These are phyloP conservation scores for Boletus eberwhitei DNA, from an alignment of 768 basidiomycete species.

Conservation along the genomic window DNA sequence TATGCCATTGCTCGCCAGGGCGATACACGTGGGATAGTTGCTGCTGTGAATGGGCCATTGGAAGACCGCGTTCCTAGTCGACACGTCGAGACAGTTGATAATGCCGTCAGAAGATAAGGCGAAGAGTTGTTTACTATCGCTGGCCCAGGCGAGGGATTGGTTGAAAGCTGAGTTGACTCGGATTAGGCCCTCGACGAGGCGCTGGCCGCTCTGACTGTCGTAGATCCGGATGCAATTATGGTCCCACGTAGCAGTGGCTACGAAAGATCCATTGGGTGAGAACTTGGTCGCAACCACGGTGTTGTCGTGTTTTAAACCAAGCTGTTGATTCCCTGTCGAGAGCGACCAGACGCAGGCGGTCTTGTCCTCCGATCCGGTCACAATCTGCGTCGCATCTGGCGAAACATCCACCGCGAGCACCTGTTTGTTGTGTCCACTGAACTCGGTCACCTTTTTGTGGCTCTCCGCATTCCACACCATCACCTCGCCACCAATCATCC, in stretches of 20 bases:
- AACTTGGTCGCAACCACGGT: background rate
- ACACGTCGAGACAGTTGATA: constrained; percentile 3
- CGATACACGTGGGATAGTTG: background rate
- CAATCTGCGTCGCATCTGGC: background rate
- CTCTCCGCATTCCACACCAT: background rate
- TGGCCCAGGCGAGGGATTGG: constrained; percentile 10
- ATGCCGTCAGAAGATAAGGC: background rate
- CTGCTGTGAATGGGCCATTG: constrained; percentile 2
- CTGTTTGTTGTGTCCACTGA: background rate
- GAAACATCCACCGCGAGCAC: background rate
- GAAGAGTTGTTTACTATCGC: constrained; percentile 6
- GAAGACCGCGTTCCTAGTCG: background rate
- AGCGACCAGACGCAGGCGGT: background rate
- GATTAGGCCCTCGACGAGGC: background rate
- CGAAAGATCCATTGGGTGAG: background rate
- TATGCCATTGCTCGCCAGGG: background rate
- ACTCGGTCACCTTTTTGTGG: background rate
- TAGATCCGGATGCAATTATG: background rate
- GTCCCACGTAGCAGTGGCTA: background rate
- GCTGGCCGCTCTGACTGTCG: background rate
- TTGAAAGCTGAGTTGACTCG: background rate
- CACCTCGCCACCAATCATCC: background rate
- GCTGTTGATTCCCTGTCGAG: background rate
- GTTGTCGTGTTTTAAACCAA: background rate
- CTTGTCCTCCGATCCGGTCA: background rate